Conservation (phyloP, 2,329 filamentous ascomycete species). For the Hirsutella rhossiliensis region DNA sequence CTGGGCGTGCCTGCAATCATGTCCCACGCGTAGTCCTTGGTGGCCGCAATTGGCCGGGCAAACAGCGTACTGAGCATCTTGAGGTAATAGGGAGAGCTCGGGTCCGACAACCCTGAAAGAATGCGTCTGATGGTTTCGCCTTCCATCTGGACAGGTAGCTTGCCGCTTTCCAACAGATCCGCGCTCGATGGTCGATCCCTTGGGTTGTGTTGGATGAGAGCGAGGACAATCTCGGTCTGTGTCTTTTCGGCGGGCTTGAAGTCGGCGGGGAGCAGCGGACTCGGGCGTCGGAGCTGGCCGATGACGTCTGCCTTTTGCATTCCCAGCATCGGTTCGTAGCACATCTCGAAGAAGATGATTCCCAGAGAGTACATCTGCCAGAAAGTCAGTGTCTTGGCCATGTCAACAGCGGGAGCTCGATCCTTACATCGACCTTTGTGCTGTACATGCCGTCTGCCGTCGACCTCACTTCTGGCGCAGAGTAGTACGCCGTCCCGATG, state of each 20-base stretch:
- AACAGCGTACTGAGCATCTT: slow-evolving; percentile 85
- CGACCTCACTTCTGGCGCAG: slow-evolving; percentile 82
- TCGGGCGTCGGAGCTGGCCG: slow-evolving; percentile 53
- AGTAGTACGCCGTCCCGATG: slow-evolving; percentile 75
- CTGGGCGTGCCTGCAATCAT: slow-evolving; percentile 45
- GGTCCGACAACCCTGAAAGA: slow-evolving; percentile 68
- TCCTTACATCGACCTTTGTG: slow-evolving; percentile 73
- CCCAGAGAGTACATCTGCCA: slow-evolving; percentile 84
- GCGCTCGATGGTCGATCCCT: slow-evolving; percentile 70
- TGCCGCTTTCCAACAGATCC: slow-evolving; percentile 74
- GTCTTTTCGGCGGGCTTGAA: slow-evolving; percentile 60
- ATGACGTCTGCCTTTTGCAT: slow-evolving; percentile 56
- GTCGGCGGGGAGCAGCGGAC: slow-evolving; percentile 57
- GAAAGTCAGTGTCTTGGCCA: background rate
- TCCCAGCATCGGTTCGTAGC: slow-evolving; percentile 53
- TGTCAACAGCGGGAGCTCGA: background rate
- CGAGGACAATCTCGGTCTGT: slow-evolving; percentile 67
- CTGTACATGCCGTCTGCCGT: slow-evolving; percentile 68
- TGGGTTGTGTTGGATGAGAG: slow-evolving; percentile 71
- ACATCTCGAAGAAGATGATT: slow-evolving; percentile 99
- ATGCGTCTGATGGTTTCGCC: slow-evolving; percentile 81
- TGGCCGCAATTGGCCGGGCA: slow-evolving; percentile 59
- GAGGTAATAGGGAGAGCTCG: slow-evolving; percentile 75
- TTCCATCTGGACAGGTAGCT: slow-evolving; percentile 83
- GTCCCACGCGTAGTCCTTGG: slow-evolving; percentile 74